Evolutionary conservation across 352 stramenopile species (phyloP).

Genomic region (Albugo laibachii): DNA sequence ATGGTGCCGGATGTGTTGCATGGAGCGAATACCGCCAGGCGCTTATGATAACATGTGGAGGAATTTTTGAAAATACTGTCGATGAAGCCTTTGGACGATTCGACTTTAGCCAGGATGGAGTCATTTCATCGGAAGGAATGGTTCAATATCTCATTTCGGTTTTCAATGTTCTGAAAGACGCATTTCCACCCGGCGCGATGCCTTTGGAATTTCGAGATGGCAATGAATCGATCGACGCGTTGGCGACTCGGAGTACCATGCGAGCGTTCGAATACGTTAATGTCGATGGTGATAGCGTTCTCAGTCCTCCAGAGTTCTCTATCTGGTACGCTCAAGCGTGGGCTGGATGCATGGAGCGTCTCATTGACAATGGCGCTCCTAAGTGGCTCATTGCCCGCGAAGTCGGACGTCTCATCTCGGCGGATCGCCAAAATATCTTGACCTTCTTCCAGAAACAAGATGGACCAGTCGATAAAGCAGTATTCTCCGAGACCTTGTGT

Average conservation of each 20-base stretch:
- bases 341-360: slow-evolving; percentile 47
- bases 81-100: slow-evolving; percentile 11
- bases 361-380: slow-evolving; percentile 61
- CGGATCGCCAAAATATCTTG: slow-evolving; percentile 7
- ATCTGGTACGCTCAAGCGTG: slow-evolving; percentile 64
- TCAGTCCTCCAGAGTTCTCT: slow-evolving; percentile 20
- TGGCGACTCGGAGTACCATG: slow-evolving; percentile 9
- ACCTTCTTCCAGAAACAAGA: slow-evolving; percentile 16
- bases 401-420: slow-evolving; percentile 34
- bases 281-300: slow-evolving; percentile 8
- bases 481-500: slow-evolving; percentile 62
- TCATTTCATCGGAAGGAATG: slow-evolving; percentile 14
- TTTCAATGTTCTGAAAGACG: slow-evolving; percentile 13
- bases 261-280: slow-evolving; percentile 12
- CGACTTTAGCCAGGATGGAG: slow-evolving; percentile 14
- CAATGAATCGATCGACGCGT: slow-evolving; percentile 2
- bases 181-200: slow-evolving; percentile 1
- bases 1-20: slow-evolving; percentile 10
- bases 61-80: slow-evolving; percentile 8
- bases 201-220: not conserved
- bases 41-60: slow-evolving; percentile 6
- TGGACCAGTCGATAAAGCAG: slow-evolving; percentile 47
- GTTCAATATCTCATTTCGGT: slow-evolving; percentile 8
- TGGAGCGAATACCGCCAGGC: slow-evolving; percentile 10
- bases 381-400: slow-evolving; percentile 61